These are phyloP conservation scores for Coemansia sp. DNA, from an alignment of 192 early-diverging fungal species.

Conservation along the genomic window DNA sequence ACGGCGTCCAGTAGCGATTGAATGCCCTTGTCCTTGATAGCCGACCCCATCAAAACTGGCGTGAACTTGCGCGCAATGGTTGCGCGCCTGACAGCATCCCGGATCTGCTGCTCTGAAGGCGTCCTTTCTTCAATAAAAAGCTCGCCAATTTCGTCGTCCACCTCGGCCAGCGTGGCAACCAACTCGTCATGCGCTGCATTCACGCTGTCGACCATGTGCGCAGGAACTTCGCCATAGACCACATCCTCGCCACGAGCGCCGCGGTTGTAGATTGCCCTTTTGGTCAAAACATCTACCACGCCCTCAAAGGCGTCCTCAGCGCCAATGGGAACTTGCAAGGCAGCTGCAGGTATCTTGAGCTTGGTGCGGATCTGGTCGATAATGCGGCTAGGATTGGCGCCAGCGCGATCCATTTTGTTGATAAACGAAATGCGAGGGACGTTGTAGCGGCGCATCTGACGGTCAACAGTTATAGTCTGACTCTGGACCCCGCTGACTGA, in stretches of 20 bases:
- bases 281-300: slow-evolving; percentile 84
- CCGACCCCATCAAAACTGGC: slow-evolving; percentile 82
- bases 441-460: slow-evolving; percentile 85
- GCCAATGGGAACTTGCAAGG: slow-evolving; percentile 82
- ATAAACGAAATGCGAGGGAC: slow-evolving; percentile 84
- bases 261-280: slow-evolving; percentile 86
- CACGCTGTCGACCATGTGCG: slow-evolving; percentile 58
- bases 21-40: slow-evolving; percentile 80
- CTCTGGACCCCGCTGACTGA: slow-evolving; percentile 82
- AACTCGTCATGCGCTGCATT: slow-evolving; percentile 70
- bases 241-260: slow-evolving; percentile 79
- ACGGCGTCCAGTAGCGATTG: slow-evolving; percentile 73
- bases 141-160: slow-evolving; percentile 80
- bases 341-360: slow-evolving; percentile 71
- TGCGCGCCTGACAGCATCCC: slow-evolving; percentile 69
- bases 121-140: slow-evolving; percentile 73
- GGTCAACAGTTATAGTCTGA: slow-evolving; percentile 85
- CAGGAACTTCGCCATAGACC: slow-evolving; percentile 67
- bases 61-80: slow-evolving; percentile 75
- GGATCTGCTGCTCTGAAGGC: slow-evolving; percentile 65
- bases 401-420: slow-evolving; percentile 89
- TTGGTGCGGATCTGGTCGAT: slow-evolving; percentile 77
- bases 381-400: slow-evolving; percentile 76
- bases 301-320: slow-evolving; percentile 82
- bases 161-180: slow-evolving; percentile 72